Percentiles rank a stretch among this genome's conserved stretches.
Conservation (phyloP, 2,329 filamentous ascomycete species). For the Gliomastix tumulicola region DNA sequence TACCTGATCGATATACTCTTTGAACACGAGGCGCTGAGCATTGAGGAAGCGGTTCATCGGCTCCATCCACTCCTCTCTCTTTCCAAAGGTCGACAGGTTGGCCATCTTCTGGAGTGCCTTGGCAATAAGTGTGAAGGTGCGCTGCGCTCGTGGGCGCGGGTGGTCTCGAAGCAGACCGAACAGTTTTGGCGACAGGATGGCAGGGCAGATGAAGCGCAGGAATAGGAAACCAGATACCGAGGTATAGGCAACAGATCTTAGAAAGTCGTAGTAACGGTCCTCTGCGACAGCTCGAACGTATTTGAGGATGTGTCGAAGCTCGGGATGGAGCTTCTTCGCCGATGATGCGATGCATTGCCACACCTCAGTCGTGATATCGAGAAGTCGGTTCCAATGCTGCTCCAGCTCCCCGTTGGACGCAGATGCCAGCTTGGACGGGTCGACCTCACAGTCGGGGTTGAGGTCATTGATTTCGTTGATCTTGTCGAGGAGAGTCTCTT, state of each 20-base stretch:
- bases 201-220: conserved; percentile 89
- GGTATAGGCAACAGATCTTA: conserved; percentile 84
- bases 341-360: conserved; percentile 79
- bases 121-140: conserved; percentile 84
- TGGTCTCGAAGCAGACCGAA: conserved; percentile 82
- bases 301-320: conserved; percentile 79
- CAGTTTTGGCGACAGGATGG: conserved; percentile 91
- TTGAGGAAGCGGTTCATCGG: conserved; percentile 89
- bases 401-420: conserved; percentile 63
- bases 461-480: conserved; percentile 83
- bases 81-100: conserved; percentile 85
- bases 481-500: conserved; percentile 79
- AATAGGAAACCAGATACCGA: conserved; percentile 95
- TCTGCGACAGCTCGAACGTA: conserved; percentile 90
- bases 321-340: conserved; percentile 68
- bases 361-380: conserved; percentile 70
- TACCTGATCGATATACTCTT: conserved; percentile 78
- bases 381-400: conserved; percentile 74
- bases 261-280: conserved; percentile 87
- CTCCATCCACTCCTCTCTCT: conserved; percentile 98
- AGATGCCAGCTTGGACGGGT: conserved; percentile 69
- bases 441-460: conserved; percentile 90
- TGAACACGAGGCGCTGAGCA: conserved; percentile 71
- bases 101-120: conserved; percentile 88
- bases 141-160: conserved; percentile 73